Evolutionary conservation across 129 eudicot genomes (phyloP), one percentile per base, ranked within the genome.

Genomic region (Artemisia tridentata): DNA sequence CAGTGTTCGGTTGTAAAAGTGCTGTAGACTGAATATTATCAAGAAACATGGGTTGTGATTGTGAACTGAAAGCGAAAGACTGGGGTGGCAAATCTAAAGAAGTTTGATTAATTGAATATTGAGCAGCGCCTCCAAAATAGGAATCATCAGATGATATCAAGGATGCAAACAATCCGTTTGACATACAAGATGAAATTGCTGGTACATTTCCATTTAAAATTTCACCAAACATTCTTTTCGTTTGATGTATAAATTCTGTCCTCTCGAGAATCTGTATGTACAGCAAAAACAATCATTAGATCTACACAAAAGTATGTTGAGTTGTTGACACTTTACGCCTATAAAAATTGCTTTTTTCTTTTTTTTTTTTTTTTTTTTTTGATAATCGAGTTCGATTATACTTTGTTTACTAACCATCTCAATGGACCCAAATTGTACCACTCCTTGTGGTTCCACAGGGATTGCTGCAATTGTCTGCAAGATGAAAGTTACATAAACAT

Each of bases 391-490:
- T 2, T 38, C 0, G 6, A 47, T 41, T 11, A 6, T 14, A 15
- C 50, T 12, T 73, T 73, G 70, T 63, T 45, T 56, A 21, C 86
- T 78, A 57, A 89, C 98, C 95, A 87, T 84, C 11, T 83, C 64
- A 62, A 87, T 86, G 66, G 97, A 93, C 72, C 99, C 99, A 79
- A 93, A 82, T 64, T 93, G 97, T 62, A 93, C 74, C 41, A 93
- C 89, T 48, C 99, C 99, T 56, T 75, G 80, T n/a, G 82, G 88
- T 75, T 87, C 96, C 65, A 93, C 86, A 15, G 99, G 78, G 71
- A 93, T 87, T 49, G 89, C 83, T 49, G 86, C 91, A 82, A 90
- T 81, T 69, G 99, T 90, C 99, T 93, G 91, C 81, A 80, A 82
- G 75, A 80, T 47, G 38, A 71, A 60, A 49, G 68, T 19, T 46